Conservation (phyloP, 192 early-diverging fungal species). For the Backusella mclennaniae region DNA sequence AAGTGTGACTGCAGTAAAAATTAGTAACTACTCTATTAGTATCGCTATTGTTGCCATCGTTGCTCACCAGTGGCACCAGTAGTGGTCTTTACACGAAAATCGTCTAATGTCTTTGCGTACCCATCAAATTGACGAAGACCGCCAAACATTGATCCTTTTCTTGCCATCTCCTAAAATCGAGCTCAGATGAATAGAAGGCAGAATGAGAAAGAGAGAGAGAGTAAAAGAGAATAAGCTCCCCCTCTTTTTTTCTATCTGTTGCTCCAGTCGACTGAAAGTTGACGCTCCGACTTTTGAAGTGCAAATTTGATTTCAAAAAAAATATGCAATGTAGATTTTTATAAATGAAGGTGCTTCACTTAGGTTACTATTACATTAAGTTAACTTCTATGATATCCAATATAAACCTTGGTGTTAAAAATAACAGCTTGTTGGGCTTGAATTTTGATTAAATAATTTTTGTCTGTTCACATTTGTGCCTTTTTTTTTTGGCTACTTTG, state of each 20-base stretch:
- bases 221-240: not conserved
- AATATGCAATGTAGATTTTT: not conserved
- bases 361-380: too few species aligned
- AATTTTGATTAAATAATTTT: too few species aligned
- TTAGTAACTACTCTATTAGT: not conserved
- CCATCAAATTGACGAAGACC: slow-evolving; percentile 69
- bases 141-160: slow-evolving; percentile 43
- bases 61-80: slow-evolving; percentile 65
- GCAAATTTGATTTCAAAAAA: not conserved
- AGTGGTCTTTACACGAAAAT: slow-evolving; percentile 86
- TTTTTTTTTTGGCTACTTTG: too few species aligned
- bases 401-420: too few species aligned
- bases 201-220: not conserved
- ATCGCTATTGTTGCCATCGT: not conserved
- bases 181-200: not conserved
- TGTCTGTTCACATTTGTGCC: too few species aligned
- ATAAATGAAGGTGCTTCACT: too few species aligned
- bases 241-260: not conserved
- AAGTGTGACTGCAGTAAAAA: slow-evolving; percentile 65
- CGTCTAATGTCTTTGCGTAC: slow-evolving; percentile 97
- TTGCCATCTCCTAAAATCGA: slow-evolving; percentile 35
- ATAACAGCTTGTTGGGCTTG: too few species aligned
- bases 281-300: not conserved
- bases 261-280: not conserved
- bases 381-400: too few species aligned